Percentiles rank a stretch among this genome's conserved stretches.
phyloP scores from a whole-genome alignment of 371 early-diverging fungal species.

The Homolaphlyctis polyrhiza region DNA sequence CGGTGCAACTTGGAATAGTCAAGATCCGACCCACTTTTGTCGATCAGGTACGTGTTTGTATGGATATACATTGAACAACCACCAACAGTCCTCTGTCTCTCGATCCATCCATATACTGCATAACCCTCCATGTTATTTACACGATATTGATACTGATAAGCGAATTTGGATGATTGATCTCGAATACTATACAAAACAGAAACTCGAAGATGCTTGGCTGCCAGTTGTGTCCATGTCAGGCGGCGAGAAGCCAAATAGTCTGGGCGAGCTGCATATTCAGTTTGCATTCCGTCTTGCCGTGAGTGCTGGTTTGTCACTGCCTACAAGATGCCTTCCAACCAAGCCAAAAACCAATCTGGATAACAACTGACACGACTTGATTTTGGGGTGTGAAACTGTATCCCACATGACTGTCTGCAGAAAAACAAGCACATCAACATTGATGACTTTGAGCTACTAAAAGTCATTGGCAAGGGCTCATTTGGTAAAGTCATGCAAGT shows the following conservation, averaged over 20 bases:
- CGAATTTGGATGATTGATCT: too few species aligned
- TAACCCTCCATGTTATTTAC: not conserved
- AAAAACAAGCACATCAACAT: constrained; percentile 54
- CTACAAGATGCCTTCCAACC: not conserved
- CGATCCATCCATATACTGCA: not conserved
- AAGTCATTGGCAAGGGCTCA: constrained; percentile 92
- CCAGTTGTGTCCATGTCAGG: constrained; percentile 11
- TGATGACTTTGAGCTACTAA: constrained; percentile 90
- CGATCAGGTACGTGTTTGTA: constrained; percentile 18
- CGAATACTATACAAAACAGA: not conserved
- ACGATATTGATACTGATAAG: too few species aligned
- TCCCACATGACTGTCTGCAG: constrained; percentile 3
- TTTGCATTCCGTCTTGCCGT: constrained; percentile 24
- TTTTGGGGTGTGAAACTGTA: not conserved
- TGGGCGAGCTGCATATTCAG: constrained; percentile 28
- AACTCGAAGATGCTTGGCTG: constrained; percentile 27
- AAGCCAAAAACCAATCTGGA: not conserved
- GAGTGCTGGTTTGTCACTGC: not conserved
- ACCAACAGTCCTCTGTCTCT: not conserved
- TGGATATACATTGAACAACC: not conserved
- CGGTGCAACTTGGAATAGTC: constrained; percentile 22
- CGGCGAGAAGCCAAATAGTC: constrained; percentile 8
- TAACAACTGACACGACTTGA: not conserved
- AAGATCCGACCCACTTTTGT: constrained; percentile 22
- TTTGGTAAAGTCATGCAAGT: constrained; percentile 98